Evolutionary conservation across 1,284 basidiomycete genomes (phyloP), one percentile per base, ranked within the genome.

Genomic region (Rhodotorula mucilaginosa): DNA sequence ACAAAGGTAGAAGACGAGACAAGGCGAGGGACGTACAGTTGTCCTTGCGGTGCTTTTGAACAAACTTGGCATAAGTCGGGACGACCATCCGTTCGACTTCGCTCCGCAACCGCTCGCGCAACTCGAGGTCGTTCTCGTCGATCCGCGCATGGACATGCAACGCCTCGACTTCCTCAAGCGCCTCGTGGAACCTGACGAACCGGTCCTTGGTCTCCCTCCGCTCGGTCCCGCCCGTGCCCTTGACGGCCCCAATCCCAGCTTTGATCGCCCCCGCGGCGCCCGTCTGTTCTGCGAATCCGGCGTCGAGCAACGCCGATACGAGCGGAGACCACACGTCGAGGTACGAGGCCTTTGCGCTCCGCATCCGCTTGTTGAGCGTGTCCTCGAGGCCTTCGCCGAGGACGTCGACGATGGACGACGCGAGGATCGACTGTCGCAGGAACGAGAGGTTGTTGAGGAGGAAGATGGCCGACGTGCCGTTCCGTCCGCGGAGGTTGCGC

Each of bases 31-130:
- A 52, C 68, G 57, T 66, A 69, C 72, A 75, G 10, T 79, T 75
- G 44, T 76, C 76, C 61, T 75, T 74, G 47, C 75, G 66, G 52
- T 78, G 73, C 54, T 63, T 63, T 29, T 70, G 68, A 2, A 77
- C 68, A 49, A 79, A 78, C 58, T 71, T 74, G 49, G 74, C 71
- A 58, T 79, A 80, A 26, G 79, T 80, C 21, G 79, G 79, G 29
- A 79, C 68, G 57, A 79, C 72, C 79, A 80, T 80, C 49, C 79
- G 62, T 61, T 78, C 74, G 48, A 79, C 75, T 69, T 80, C 79
- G 58, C 76, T 77, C 68, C 77, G 76, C 44, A 80, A 58, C 56
- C 78, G 69, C 56, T 78, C 76, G 44, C 76, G 65, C 49, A 80
- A 29, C 68, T 80, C 79, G 48, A 60, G 58, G 46, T 77, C 75